Base-by-base conservation (phyloP, 371 early-diverging fungal species). In the Blakeslea trispora region DNA sequence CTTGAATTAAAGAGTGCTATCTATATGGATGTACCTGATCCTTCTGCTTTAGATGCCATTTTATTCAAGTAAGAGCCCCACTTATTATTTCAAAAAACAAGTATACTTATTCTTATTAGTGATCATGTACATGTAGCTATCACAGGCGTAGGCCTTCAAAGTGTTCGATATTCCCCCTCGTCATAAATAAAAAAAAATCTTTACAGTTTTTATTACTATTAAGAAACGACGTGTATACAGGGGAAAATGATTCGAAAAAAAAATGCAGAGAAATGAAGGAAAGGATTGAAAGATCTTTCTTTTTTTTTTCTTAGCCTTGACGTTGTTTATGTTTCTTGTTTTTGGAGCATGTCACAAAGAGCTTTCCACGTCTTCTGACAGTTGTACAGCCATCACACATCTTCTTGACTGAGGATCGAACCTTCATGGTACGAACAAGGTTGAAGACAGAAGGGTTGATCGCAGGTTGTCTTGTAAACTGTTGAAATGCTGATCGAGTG, bases 321-420 rank as follows among this genome's bases (percentile, higher is more conserved):
- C 90, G 77, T 70, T 91, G 92, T 81, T 91, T 91, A 68, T 91
- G 92, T 75, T 90, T 90, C 61, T 83, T 83, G 69, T 90, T 84
- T 71, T 86, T 85, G 77, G 77, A 87, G 75, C 92, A 92, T 17
- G 87, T 77, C 24, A 92, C 89, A 72, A 81, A 92, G 21, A 90
- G 77, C 37, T 84, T 82, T 61, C 89, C 89, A 44, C 90, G 83
- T 61, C 92, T 85, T 63, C 87, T 84, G 42, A 88, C 91, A 52
- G 89, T 88, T 32, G 77, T 82, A 70, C 92, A 92, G 24, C 89
- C 81, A 57, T 90, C 86, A 66, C 92, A 92, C 68, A 89, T 79
- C 65, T 86, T 85, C 77, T 92, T 92, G 65, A 92, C 87, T 5
- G 91, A 88, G 19, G 91, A 85, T 49, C 89, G 81, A 11, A 91